Percentiles rank a stretch among this genome's conserved stretches.
These are phyloP conservation scores for Leishmania turanica DNA, from an alignment of 208 protist genomes.

Conservation along the genomic window DNA sequence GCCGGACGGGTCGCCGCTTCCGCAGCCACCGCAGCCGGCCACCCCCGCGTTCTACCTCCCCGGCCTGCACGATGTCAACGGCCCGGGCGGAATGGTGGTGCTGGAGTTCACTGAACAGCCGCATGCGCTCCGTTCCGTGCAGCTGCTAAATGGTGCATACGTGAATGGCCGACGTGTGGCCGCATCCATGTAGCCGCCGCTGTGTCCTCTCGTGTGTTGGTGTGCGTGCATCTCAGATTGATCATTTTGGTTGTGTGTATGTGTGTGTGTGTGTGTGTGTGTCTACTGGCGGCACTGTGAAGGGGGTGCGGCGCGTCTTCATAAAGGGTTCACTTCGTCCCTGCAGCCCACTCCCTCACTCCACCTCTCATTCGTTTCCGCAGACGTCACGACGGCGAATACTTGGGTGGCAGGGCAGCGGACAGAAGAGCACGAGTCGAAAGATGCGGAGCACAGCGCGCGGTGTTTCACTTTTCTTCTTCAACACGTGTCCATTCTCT, in stretches of 20 bases:
- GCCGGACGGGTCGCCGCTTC: slow-evolving; percentile 23
- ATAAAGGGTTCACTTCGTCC: not conserved
- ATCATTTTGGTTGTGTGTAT: not conserved
- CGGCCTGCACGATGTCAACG: slow-evolving; percentile 59
- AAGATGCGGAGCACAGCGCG: not conserved
- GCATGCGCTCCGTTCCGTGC: slow-evolving; percentile 40
- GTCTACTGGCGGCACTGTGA: not conserved
- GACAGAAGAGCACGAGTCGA: not conserved
- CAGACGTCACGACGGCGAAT: not conserved
- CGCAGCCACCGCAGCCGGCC: slow-evolving; percentile 7
- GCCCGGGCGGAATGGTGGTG: slow-evolving; percentile 68
- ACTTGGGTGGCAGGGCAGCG: too few species aligned
- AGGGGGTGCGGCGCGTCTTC: not conserved
- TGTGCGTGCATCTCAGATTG: not conserved
- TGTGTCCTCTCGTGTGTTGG: not conserved
- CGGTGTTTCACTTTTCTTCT: not conserved
- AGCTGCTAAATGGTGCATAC: slow-evolving; percentile 62
- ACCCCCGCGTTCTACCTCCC: slow-evolving; percentile 19
- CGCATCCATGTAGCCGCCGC: slow-evolving; percentile 40
- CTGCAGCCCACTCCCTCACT: not conserved
- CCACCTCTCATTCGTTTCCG: not conserved
- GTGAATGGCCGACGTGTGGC: slow-evolving; percentile 70
- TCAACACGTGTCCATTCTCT: not conserved
- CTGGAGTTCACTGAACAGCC: slow-evolving; percentile 45
- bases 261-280: not conserved